Base-by-base conservation (phyloP, 768 basidiomycete species). In the Russula lepida region DNA sequence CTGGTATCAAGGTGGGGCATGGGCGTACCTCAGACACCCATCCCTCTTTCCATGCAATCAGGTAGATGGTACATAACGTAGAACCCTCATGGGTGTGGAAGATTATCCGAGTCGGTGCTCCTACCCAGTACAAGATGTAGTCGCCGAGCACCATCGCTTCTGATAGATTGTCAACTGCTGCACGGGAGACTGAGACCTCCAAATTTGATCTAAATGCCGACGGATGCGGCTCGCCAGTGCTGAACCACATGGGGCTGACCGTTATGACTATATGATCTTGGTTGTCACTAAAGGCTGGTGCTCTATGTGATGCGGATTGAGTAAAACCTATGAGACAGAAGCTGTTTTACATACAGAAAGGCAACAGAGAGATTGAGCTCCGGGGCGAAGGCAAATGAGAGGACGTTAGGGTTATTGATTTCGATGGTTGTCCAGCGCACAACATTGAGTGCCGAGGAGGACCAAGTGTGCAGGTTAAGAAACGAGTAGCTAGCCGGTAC, bases 61-160 rank as follows among this genome's bases (percentile, higher is more conserved):
- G 48, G 30, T 60, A 60, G 48, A 55, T 55, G 47, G 5, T 49
- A 13, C 53, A 60, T 25, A 60, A 37, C 30, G 54, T 49, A 8
- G 35, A 1, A 1, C 47, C 37, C n/a, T 55, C 47, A 1, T 49
- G 28, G 4, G 12, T 5, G 9, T 7, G 37, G 3, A 23, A 23
- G 27, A 13, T 8, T 12, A 27, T 21, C n/a, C n/a, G n/a, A n/a
- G n/a, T 8, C 25, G 54, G 25, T 7, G n/a, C 39, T 4, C 59
- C 59, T 17, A 60, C 59, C 59, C 59, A 60, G 23, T 48, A 60
- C 6, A 60, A 30, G 46, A 60, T 60, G 30, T 60, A 60, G 53
- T 60, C 59, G 17, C 59, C 59, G 37, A 60, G 55, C 9, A 60
- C 59, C 12, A 49, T 27, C 15, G 59, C 54, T 43, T 50, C 54